Conservation (phyloP, 2,329 filamentous ascomycete genomes). For the Bisporella sp. region DNA sequence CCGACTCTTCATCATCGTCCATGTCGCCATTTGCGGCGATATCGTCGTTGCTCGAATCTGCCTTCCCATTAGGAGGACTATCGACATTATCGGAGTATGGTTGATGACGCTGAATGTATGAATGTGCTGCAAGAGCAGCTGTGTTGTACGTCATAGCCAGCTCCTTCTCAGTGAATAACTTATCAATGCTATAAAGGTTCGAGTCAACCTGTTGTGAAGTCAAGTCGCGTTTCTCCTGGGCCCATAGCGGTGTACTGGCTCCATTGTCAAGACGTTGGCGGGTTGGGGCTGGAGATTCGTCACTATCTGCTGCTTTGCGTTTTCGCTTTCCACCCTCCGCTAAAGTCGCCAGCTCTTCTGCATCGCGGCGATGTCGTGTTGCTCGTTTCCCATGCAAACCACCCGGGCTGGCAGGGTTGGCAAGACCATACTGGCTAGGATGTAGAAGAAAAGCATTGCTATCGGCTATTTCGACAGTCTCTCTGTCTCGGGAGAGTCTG, state of each 20-base stretch:
- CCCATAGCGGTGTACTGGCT: slow-evolving; percentile 55
- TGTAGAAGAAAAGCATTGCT: slow-evolving; percentile 59
- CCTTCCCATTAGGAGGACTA: slow-evolving; percentile 37
- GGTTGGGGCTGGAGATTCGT: slow-evolving; percentile 54
- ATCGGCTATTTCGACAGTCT: slow-evolving; percentile 61
- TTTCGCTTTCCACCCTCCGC: slow-evolving; percentile 56
- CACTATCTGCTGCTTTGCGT: slow-evolving; percentile 51
- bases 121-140: slow-evolving; percentile 54
- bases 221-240: slow-evolving; percentile 47
- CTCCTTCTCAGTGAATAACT: slow-evolving; percentile 66
- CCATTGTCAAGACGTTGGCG: slow-evolving; percentile 47
- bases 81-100: slow-evolving; percentile 17
- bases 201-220: slow-evolving; percentile 45
- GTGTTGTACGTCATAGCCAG: slow-evolving; percentile 58
- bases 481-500: slow-evolving; percentile 58
- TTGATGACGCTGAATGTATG: slow-evolving; percentile 50
- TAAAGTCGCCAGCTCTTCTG: slow-evolving; percentile 49
- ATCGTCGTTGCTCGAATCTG: slow-evolving; percentile 31
- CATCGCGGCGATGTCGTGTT: slow-evolving; percentile 51
- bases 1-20: slow-evolving; percentile 39
- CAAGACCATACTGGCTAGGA: slow-evolving; percentile 60
- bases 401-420: slow-evolving; percentile 57
- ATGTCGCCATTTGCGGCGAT: slow-evolving; percentile 45
- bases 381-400: slow-evolving; percentile 57
- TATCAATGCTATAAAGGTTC: slow-evolving; percentile 58